Percentiles rank a stretch among this genome's conserved stretches.
Conservation (phyloP, 1,284 basidiomycete genomes). For the Pholiota adiposa region DNA sequence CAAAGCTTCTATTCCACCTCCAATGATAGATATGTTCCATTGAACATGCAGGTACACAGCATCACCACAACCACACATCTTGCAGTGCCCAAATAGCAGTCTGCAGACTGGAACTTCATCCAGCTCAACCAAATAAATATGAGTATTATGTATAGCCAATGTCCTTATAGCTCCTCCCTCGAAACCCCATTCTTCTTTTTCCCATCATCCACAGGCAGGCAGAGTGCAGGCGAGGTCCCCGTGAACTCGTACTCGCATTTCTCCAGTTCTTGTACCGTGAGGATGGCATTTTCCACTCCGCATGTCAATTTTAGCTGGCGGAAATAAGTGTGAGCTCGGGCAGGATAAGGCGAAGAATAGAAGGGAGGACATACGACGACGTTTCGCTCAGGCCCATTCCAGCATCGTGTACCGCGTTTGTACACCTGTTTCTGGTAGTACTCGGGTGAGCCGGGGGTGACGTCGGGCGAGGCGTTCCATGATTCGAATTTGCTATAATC, state of each 20-base stretch:
- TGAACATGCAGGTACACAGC: too few relatives aligned
- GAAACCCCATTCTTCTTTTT: slow-evolving; percentile 24
- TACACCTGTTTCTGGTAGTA: slow-evolving; percentile 88
- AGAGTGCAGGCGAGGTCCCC: slow-evolving; percentile 89
- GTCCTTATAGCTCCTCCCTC: slow-evolving; percentile 59
- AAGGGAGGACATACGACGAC: slow-evolving; percentile 55
- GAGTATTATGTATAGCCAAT: background rate
- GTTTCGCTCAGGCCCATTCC: slow-evolving; percentile 94
- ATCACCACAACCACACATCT: too few relatives aligned
- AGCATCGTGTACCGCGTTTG: slow-evolving; percentile 86
- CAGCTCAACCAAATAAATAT: background rate
- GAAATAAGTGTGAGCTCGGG: slow-evolving; percentile 3
- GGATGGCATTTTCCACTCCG: slow-evolving; percentile 85
- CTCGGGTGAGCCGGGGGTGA: slow-evolving; percentile 62
- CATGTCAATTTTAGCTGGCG: slow-evolving; percentile 80
- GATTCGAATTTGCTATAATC: slow-evolving; percentile 67
- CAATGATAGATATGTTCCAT: too few relatives aligned
- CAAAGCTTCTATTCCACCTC: too few relatives aligned
- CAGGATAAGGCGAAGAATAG: background rate
- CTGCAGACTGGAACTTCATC: too few relatives aligned
- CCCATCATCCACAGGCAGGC: slow-evolving; percentile 56
- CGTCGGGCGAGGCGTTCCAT: slow-evolving; percentile 70
- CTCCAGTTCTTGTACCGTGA: slow-evolving; percentile 87
- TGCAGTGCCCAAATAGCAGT: too few relatives aligned
- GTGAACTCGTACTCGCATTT: slow-evolving; percentile 97